phyloP scores from a whole-genome alignment of 2,329 filamentous ascomycete genomes.

The Diaporthe sp. region DNA sequence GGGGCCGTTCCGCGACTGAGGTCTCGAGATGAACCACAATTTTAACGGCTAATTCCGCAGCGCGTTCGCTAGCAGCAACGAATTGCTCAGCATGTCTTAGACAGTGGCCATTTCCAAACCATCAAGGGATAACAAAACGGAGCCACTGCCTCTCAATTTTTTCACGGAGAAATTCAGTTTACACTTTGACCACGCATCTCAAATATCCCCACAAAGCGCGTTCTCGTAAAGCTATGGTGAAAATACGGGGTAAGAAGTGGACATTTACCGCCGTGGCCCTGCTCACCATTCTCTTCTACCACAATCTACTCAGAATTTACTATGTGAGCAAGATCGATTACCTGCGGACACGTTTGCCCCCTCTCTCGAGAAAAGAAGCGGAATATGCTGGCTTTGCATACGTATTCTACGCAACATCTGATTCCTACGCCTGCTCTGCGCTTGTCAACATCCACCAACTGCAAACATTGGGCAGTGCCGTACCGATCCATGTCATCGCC shows the following conservation, averaged over 20 bases:
- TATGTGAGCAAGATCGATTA: neutral
- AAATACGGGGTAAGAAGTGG: conserved; percentile 12
- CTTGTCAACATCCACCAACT: conserved; percentile 26
- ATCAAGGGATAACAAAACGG: neutral
- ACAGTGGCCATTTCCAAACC: neutral
- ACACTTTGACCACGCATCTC: too few relatives aligned
- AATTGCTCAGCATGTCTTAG: neutral
- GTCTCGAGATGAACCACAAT: neutral
- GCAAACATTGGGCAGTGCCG: neutral
- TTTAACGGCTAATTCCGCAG: neutral
- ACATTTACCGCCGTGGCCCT: neutral
- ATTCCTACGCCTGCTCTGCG: conserved; percentile 14
- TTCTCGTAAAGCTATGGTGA: neutral
- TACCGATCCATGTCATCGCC: conserved; percentile 13
- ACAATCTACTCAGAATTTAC: neutral
- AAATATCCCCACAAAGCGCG: neutral
- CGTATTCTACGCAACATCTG: conserved; percentile 15
- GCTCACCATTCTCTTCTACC: neutral
- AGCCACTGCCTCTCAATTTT: too few relatives aligned
- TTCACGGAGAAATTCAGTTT: neutral
- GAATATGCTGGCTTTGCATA: neutral
- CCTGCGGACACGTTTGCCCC: too few relatives aligned
- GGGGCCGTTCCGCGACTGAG: neutral
- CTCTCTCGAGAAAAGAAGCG: neutral
- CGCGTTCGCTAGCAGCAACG: neutral